Base-by-base conservation (phyloP, 345 rosid genomes). In the Draba incana region DNA sequence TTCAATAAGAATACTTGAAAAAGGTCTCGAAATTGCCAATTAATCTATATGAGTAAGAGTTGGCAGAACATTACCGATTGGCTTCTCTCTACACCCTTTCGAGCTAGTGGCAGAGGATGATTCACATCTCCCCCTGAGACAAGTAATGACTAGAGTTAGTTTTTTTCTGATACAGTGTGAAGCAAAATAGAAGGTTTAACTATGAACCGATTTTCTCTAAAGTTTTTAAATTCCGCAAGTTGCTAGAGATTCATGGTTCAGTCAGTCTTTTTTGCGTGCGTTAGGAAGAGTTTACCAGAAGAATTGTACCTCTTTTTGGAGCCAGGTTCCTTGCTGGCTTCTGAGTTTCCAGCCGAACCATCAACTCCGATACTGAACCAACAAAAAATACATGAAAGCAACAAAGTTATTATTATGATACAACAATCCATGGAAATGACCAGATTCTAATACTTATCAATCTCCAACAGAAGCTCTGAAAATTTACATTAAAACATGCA, bases 11-110 rank as follows among this genome's bases (percentile, higher is more conserved):
- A n/a, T n/a, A n/a, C n/a, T n/a, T n/a, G n/a, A n/a, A n/a, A n/a
- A n/a, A n/a, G n/a, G n/a, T n/a, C n/a, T n/a, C n/a, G n/a, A n/a
- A n/a, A n/a, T n/a, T n/a, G n/a, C n/a, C n/a, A n/a, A n/a, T n/a
- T n/a, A n/a, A n/a, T n/a, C n/a, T n/a, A n/a, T n/a, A n/a, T n/a
- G n/a, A n/a, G n/a, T n/a, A n/a, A n/a, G n/a, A n/a, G n/a, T n/a
- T n/a, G n/a, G n/a, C n/a, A n/a, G n/a, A n/a, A n/a, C n/a, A n/a
- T n/a, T n/a, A n/a, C n/a, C n/a, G n/a, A n/a, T n/a, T n/a, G n/a
- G 61, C 85, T 94, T 94, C 86, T 94, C 99, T 83, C 99, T 83
- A 71, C 99, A 91, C 39, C 98, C 99, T 71, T 94, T 94, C 33
- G 99, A 94, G 89, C 92, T 85, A 54, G 93, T 74, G 35, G 77